Base-by-base conservation (phyloP, 495 filamentous ascomycete genomes). In the Daldinia loculata region DNA sequence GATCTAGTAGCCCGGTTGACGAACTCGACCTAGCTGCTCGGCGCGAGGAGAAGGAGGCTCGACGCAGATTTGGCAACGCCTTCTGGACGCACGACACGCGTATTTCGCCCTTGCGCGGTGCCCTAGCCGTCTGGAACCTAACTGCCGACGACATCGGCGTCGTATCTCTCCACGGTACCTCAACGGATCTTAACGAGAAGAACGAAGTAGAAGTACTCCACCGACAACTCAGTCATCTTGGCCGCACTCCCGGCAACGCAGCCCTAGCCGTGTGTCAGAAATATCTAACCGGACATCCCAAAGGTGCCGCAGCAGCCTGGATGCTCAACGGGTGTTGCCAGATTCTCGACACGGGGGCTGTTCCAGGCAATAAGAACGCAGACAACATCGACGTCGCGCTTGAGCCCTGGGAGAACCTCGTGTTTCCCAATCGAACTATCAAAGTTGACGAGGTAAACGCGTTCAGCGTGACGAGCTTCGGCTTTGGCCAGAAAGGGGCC, bases 281-380 rank as follows among this genome's bases (percentile, higher is more conserved):
- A 80, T 97, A 97, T 79, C 89, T 99, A 30, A 98, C 95, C 11
- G 95, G 95, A 67, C 95, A 99, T 80, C 95, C 95, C 74, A 98
- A 98, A 87, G 95, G 95, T 87, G 95, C 95, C 70, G 95, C 95
- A 45, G 95, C 95, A 80, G 95, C 94, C 29, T 99, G 95, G 94
- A 98, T 98, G 95, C 90, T 98, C 84, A 99, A 99, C 84, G 95
- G 95, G 60, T 92, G 91, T 76, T 81, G 98, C 76, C 95, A 99
- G 81, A 92, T 95, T 52, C 84, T 99, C 69, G 95, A 97, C 78
- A 89, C 86, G 43, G 95, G 95, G 68, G 82, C 97, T 14, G 94
- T 99, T 34, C 95, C 95, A 4, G 95, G 95, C 48, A 99, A 99
- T 83, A 87, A 92, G 67, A 99, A 99, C 75, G 95, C 95, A 45